A percentile compares a stretch with the other conserved stretches of the same genome.
These are phyloP conservation scores for Chrysanthemum lavandulifolium DNA, from an alignment of 129 eudicot species.

Conservation along the genomic window DNA sequence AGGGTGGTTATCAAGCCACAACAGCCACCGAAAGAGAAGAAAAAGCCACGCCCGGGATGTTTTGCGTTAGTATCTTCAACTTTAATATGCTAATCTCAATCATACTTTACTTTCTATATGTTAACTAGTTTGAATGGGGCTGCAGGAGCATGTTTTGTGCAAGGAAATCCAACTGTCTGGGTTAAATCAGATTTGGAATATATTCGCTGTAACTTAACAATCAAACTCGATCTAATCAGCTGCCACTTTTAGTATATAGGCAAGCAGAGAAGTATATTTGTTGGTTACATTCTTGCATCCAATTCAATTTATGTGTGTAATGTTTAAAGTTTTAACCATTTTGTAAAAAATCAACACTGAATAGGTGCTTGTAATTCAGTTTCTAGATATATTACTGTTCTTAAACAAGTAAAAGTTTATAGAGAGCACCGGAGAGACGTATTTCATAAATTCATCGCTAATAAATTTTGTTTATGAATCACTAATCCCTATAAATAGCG, in stretches of 20 bases:
- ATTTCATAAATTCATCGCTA: background rate
- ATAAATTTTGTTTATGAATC: background rate
- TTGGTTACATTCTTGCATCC: slow-evolving; percentile 18
- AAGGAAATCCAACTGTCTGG: slow-evolving; percentile 41
- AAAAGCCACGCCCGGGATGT: slow-evolving; percentile 79
- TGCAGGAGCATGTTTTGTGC: slow-evolving; percentile 52
- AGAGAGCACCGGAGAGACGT: background rate
- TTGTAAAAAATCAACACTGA: slow-evolving; percentile 21
- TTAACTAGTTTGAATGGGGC: slow-evolving; percentile 18
- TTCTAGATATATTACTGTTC: slow-evolving; percentile 24
- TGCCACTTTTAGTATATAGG: slow-evolving; percentile 35
- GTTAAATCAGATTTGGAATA: slow-evolving; percentile 22
- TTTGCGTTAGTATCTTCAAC: slow-evolving; percentile 52
- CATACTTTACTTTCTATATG: background rate
- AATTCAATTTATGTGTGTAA: slow-evolving; percentile 21
- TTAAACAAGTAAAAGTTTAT: background rate
- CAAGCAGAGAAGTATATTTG: slow-evolving; percentile 37
- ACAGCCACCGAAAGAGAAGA: slow-evolving; percentile 81
- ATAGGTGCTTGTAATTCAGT: slow-evolving; percentile 32
- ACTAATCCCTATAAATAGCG: too few species aligned
- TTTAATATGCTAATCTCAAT: slow-evolving; percentile 15
- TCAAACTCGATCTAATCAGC: slow-evolving; percentile 18
- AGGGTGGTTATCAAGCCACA: slow-evolving; percentile 93
- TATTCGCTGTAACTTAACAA: slow-evolving; percentile 35
- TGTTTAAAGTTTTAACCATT: slow-evolving; percentile 28